Base-by-base conservation (phyloP, 2,329 filamentous ascomycete genomes). In the Colletotrichum tabaci region DNA sequence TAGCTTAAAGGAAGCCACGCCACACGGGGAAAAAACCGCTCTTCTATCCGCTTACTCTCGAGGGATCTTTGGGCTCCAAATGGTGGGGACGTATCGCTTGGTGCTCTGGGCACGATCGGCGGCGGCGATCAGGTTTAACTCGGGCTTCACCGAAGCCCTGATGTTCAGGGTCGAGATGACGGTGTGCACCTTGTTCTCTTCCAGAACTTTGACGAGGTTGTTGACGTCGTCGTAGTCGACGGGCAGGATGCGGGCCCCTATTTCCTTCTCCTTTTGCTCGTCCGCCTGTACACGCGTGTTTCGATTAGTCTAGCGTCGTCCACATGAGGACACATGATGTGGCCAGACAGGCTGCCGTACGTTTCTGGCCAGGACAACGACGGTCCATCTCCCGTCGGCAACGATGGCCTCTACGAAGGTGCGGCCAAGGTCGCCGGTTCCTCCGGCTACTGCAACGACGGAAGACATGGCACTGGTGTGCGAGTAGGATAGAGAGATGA, bases 381-480 rank as follows among this genome's bases (percentile, higher is more conserved):
- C 77, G 21, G 82, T 64, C 67, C 83, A 79, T 52, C 81, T 80
- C 44, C 63, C 78, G 18, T 69, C 76, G 35, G 73, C 77, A 15
- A 72, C 72, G 23, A 87, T 71, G 18, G 77, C 81, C 23, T 87
- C 84, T n/a, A 87, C 82, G 44, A 88, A 79, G 1, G 84, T 81
- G 26, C 79, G 81, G 13, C 85, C 85, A 2, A 87, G 76, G 16
- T 77, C 77, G 35, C 85, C 84, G 0, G 81, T 83, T 13, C 85
- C 85, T 60, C 85, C 85, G 12, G 83, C 82, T 26, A 87, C 80
- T 55, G 83, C 85, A 40, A 87, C 77, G 21, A 64, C 12, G 57
- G 57, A 60, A 10, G 40, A 26, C 23, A 47, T 47, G 18, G 8
- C 35, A 53, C 23, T 26, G 23, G 23, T 26, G 23, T 26, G 23